phyloP scores from a whole-genome alignment of 345 rosid species.

The Bruguiera sexangula region DNA sequence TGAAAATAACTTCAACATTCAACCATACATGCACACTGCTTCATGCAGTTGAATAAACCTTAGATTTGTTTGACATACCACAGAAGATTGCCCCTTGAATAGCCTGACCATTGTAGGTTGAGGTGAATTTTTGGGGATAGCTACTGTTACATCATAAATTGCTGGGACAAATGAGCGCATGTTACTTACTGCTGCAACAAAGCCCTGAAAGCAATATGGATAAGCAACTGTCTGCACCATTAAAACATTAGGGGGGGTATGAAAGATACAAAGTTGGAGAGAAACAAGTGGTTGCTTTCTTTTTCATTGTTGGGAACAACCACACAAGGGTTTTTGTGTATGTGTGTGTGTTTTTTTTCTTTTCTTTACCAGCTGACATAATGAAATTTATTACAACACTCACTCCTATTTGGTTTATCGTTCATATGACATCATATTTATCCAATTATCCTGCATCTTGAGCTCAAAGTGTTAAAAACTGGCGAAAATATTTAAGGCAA shows the following conservation, averaged over 20 bases:
- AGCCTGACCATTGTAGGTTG: conserved; percentile 84
- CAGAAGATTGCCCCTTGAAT: conserved; percentile 84
- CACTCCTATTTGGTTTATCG: too few relatives aligned
- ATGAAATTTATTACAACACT: too few relatives aligned
- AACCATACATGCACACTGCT: conserved; percentile 3
- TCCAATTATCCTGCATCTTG: neutral
- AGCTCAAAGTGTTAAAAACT: neutral
- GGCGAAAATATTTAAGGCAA: neutral
- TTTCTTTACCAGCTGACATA: too few relatives aligned
- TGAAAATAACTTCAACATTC: conserved; percentile 4
- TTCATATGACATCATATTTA: too few relatives aligned
- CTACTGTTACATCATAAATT: conserved; percentile 83
- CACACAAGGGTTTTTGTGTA: too few relatives aligned
- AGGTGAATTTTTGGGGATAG: conserved; percentile 76
- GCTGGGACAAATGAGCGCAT: conserved; percentile 97
- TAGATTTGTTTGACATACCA: conserved; percentile 42
- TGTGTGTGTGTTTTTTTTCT: too few relatives aligned
- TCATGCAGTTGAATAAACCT: conserved; percentile 10
- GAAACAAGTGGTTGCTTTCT: too few relatives aligned
- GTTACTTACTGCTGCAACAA: conserved; percentile 90
- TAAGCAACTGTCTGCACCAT: neutral
- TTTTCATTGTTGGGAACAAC: too few relatives aligned
- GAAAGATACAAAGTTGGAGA: too few relatives aligned
- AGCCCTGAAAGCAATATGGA: conserved; percentile 51
- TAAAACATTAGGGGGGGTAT: neutral